Evolutionary conservation across 495 filamentous ascomycete genomes (phyloP), one percentile per base, ranked within the genome.

Genomic region (Penicillium coprophilum): DNA sequence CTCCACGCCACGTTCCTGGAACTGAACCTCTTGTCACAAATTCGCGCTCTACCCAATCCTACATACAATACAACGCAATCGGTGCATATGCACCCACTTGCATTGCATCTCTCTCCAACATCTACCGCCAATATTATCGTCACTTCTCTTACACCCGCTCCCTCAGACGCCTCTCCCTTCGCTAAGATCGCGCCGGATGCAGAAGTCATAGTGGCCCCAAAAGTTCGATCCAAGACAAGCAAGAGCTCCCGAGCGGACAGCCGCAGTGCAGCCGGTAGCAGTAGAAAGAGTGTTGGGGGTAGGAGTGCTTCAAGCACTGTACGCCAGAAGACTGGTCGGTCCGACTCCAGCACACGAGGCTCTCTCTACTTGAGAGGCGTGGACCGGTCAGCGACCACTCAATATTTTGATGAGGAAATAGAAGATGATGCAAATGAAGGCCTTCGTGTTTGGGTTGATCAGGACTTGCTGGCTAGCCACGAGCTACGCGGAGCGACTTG

Each of bases 141-240:
- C 34, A 85, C 88, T 8, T 91, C 91, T 31, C 75, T 96, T 24
- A 82, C 82, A 9, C 92, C 92, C 3, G 75, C 85, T n/a, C 84
- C 83, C 3, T 67, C 89, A 31, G 77, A 82, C 3, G 81, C 84
- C 20, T 84, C 85, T 7, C 81, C 88, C 3, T 96, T 96, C 67
- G 92, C 91, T 27, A 97, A 96, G 72, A 89, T 98, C 55, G 86
- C 89, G 0, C 87, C 92, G 0, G 91, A 97, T 67, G 93, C 91
- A 20, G 94, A 98, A 72, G 91, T 97, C 47, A 92, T 96, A 55
- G 95, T 98, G 23, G 93, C 94, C 4, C 94, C 94, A 1, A 98
- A 98, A 70, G 85, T 80, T 17, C 81, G 87, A n/a, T 78, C 83
- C 28, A 82, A 82, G 48, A 73, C 77, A 30, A 72, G 71, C 38